Evolutionary conservation across 192 early-diverging fungal genomes (phyloP).

Genomic region (Paraglomus occultum): DNA sequence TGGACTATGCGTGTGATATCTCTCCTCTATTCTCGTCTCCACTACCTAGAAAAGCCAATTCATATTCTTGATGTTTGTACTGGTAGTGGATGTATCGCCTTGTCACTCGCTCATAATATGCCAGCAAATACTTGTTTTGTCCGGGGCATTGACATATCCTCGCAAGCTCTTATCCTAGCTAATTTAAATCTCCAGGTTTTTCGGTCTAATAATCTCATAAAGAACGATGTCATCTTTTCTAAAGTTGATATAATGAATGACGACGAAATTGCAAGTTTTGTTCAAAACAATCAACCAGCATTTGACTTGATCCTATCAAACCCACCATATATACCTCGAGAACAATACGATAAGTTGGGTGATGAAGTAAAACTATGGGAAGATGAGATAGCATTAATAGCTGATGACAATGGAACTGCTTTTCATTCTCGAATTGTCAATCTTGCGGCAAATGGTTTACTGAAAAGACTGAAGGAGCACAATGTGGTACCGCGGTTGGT

Average conservation of each 20-base stretch:
- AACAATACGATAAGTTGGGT: conserved; percentile 66
- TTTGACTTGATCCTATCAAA: conserved; percentile 85
- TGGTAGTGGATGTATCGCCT: conserved; percentile 82
- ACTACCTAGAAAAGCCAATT: conserved; percentile 34
- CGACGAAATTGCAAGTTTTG: background rate
- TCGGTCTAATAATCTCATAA: conserved; percentile 27
- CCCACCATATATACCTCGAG: conserved; percentile 82
- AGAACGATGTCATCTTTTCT: conserved; percentile 38
- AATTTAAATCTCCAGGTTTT: conserved; percentile 47
- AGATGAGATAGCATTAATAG: conserved; percentile 71
- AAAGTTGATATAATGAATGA: conserved; percentile 28
- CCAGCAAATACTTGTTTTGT: conserved; percentile 42
- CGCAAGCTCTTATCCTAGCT: conserved; percentile 62
- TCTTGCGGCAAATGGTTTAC: conserved; percentile 34
- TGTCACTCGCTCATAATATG: conserved; percentile 66
- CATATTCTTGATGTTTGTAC: conserved; percentile 85
- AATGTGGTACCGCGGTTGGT: conserved; percentile 62
- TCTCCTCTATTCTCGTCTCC: conserved; percentile 39
- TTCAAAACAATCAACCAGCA: background rate
- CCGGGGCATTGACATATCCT: conserved; percentile 65
- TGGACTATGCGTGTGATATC: conserved; percentile 67
- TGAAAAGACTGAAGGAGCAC: conserved; percentile 28
- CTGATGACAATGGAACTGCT: conserved; percentile 55
- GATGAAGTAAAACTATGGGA: conserved; percentile 86
- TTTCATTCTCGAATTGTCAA: conserved; percentile 60